Evolutionary conservation across 345 rosid species (phyloP).

Genomic region (Salix arbutifolia): DNA sequence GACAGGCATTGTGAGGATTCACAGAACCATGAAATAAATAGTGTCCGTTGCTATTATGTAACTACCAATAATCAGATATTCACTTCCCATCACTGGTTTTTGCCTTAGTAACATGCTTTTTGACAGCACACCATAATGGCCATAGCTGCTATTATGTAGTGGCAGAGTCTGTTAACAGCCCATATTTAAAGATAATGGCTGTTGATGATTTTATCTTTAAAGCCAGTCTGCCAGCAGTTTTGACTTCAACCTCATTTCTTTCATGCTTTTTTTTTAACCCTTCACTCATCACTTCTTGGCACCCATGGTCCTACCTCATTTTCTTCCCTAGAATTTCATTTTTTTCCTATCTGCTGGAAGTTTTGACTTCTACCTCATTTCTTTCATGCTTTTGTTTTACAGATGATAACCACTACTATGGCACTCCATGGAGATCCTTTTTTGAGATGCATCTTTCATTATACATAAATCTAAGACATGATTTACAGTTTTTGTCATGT

Average conservation of each 20-base stretch:
- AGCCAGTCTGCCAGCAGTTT: neutral
- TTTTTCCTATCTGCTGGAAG: too few relatives aligned
- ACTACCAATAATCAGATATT: neutral
- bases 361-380: neutral
- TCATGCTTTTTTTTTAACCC: neutral
- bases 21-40: neutral
- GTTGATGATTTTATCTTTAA: neutral
- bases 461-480: neutral
- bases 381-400: too few relatives aligned
- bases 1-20: neutral
- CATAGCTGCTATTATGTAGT: neutral
- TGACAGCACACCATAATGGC: neutral
- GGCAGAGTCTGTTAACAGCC: neutral
- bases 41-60: neutral
- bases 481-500: neutral
- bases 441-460: neutral
- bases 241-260: neutral
- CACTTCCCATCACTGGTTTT: neutral
- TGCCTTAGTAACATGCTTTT: neutral
- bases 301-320: neutral
- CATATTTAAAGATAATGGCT: too few relatives aligned
- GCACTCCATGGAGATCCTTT: neutral
- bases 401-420: neutral
- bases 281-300: neutral
- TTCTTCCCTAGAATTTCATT: neutral